Evolutionary conservation across 2,329 filamentous ascomycete genomes (phyloP).

Genomic region (Teratosphaeria pseudoeucalypti): DNA sequence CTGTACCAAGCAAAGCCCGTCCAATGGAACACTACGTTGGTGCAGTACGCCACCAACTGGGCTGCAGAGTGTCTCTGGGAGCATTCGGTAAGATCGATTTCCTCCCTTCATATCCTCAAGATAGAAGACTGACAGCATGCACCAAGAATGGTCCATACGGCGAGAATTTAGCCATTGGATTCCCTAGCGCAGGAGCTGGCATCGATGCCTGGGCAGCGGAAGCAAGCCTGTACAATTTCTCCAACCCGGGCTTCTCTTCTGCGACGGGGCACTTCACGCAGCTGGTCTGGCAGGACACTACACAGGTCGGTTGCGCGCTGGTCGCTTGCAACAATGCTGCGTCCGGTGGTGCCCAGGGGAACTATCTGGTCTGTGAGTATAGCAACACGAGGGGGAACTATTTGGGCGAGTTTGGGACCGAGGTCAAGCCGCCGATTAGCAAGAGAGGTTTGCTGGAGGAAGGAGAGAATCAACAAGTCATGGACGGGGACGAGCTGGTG

Average conservation of each 20-base stretch:
- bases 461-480: not conserved
- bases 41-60: conserved; percentile 17
- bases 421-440: conserved; percentile 21
- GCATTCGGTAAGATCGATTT: conserved; percentile 15
- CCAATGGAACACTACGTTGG: conserved; percentile 19
- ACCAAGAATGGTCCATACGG: conserved; percentile 20
- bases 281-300: conserved; percentile 24
- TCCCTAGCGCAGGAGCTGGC: conserved; percentile 11
- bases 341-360: conserved; percentile 13
- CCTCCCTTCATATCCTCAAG: not conserved
- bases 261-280: conserved; percentile 24
- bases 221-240: conserved; percentile 20
- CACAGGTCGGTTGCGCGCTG: conserved; percentile 19
- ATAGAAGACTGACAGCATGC: not conserved
- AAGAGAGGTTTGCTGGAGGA: conserved; percentile 11
- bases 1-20: conserved; percentile 15
- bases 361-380: conserved; percentile 30
- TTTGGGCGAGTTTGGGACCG: conserved; percentile 23
- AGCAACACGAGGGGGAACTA: conserved; percentile 27
- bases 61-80: conserved; percentile 20
- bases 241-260: conserved; percentile 16
- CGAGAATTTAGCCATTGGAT: conserved; percentile 23
- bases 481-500: conserved; percentile 7
- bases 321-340: conserved; percentile 14
- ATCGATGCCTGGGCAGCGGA: conserved; percentile 25